Base-by-base conservation (phyloP, 495 filamentous ascomycete species). In the Aspergillus sparsus region DNA sequence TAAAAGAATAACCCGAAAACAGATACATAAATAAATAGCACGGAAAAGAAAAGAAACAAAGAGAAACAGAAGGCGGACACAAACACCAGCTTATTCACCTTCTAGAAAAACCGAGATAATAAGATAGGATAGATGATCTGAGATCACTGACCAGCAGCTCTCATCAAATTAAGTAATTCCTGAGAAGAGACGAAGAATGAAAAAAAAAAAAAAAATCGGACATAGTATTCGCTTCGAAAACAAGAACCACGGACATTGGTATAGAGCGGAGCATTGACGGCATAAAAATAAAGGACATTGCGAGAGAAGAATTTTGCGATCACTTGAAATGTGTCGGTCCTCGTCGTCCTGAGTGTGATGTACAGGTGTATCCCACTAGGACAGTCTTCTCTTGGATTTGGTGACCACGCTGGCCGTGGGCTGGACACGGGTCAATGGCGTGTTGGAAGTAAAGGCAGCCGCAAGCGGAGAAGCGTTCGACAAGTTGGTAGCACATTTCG, bases 371-470 rank as follows among this genome's bases (percentile, higher is more conserved):
- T 46, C 91, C 91, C 33, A 95, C 91, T 6, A 91, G 75, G 35
- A 96, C 84, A 7, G 83, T 85, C 65, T 85, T 87, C 69, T 91
- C 89, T 59, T 91, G 84, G 58, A 92, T 75, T 7, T 64, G 53
- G 66, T 96, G 91, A 36, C 89, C 88, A 54, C 83, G 81, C 55
- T 87, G 89, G 49, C 87, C 86, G 66, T 87, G 87, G 46, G 85
- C 79, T 27, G 82, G 68, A 68, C 90, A 93, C 55, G 87, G 87
- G 62, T 93, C 90, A 60, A 91, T 79, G 15, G 86, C 83, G 72
- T 93, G 90, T 55, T 85, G 79, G 77, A 89, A 89, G 77, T 93
- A 93, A 64, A 91, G 78, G 70, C 90, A 93, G 60, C 83, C 80
- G 83, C 90, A 93, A 57, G 85, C 90, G 5, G 90, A 85, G 74